Percentiles rank a stretch among this genome's conserved stretches.
phyloP scores from a whole-genome alignment of 2,329 filamentous ascomycete species.

The Fusarium sp. region DNA sequence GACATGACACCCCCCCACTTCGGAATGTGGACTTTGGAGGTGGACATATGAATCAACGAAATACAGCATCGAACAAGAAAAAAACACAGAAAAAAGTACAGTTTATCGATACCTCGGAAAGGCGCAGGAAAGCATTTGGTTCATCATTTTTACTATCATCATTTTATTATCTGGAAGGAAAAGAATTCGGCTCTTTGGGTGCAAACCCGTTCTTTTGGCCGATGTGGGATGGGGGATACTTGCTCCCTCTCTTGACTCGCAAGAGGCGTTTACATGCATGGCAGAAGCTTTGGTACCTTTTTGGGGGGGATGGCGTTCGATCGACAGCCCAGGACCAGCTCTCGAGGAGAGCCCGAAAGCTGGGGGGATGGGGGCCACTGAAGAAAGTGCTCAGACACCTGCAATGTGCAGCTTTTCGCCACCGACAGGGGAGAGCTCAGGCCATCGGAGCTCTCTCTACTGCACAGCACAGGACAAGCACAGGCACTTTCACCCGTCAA shows the following conservation, averaged over 20 bases:
- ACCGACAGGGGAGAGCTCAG: slow-evolving; percentile 11
- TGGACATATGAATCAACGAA: slow-evolving; percentile 27
- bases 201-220: slow-evolving; percentile 37
- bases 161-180: slow-evolving; percentile 23
- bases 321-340: slow-evolving; percentile 7
- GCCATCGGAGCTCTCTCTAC: not conserved
- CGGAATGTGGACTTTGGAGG: not conserved
- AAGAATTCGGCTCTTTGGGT: slow-evolving; percentile 40
- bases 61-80: slow-evolving; percentile 11
- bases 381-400: not conserved
- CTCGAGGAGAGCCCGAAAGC: not conserved
- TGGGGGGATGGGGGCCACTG: slow-evolving; percentile 12
- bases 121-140: slow-evolving; percentile 25
- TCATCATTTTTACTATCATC: not conserved
- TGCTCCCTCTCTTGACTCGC: slow-evolving; percentile 1
- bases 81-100: slow-evolving; percentile 27
- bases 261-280: slow-evolving; percentile 1
- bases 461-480: not conserved
- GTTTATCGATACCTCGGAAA: slow-evolving; percentile 22
- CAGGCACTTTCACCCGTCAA: slow-evolving; percentile 5
- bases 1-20: slow-evolving; percentile 32
- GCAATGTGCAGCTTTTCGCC: slow-evolving; percentile 16
- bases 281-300: slow-evolving; percentile 25
- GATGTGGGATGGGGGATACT: slow-evolving; percentile 3
- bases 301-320: slow-evolving; percentile 7